Evolutionary conservation across 2,329 filamentous ascomycete genomes (phyloP), one percentile per base, ranked within the genome.

Genomic region (Cladophialophora exuberans): DNA sequence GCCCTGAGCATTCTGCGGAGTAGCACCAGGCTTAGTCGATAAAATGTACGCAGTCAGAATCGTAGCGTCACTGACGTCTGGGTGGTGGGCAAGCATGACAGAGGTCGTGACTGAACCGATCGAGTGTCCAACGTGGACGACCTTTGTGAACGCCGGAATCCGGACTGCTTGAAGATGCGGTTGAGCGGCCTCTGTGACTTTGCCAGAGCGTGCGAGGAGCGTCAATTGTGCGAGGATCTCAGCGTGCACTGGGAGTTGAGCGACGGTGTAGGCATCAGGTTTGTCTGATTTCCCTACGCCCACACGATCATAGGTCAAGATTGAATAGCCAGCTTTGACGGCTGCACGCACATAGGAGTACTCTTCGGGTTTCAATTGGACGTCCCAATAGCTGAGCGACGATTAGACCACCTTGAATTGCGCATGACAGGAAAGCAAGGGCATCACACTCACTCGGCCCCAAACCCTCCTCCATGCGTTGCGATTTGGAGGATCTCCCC

Each of bases 231-330:
- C 62, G 6, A 76, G 64, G 9, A 74, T 67, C 31, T 73, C 70
- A n/a, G 74, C 52, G 59, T 76, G 68, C 2, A 72, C 47, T 15
- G 65, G 65, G 2, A 65, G 60, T 56, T 75, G 72, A n/a, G 74
- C 69, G 7, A 69, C 65, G 18, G 66, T 63, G 58, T 74, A 73
- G 13, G 72, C 68, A 41, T 75, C 66, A 10, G 70, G 67, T 33
- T 68, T 67, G 23, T 66, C 64, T 2, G 69, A 73, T 18, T 66
- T 60, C 17, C 70, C 72, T 3, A 65, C 61, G n/a, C 70, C 70
- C 11, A 73, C 60, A 20, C 71, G 69, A 60, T 74, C 71, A 52
- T 73, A 73, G 10, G 70, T 69, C 18, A 74, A 65, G 30, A 72
- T 73, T 15, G 69, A 64, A 54, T 73, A 74, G 33, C 71, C 72